phyloP scores from a whole-genome alignment of 2,329 filamentous ascomycete genomes.

The Epichloe brachyelytri region DNA sequence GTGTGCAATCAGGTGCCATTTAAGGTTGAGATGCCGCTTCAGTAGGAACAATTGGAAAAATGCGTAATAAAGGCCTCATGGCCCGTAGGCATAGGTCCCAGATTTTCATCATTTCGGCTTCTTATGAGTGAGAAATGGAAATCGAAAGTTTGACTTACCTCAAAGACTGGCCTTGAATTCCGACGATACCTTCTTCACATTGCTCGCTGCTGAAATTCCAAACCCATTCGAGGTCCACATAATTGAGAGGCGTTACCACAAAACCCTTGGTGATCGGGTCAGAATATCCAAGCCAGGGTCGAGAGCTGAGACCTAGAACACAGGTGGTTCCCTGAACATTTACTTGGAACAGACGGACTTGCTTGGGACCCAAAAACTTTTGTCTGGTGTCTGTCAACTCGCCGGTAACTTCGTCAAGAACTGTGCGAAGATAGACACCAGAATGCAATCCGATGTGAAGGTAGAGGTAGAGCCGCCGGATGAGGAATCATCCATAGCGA shows the following conservation, averaged over 20 bases:
- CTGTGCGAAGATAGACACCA: constrained; percentile 88
- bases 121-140: constrained; percentile 1
- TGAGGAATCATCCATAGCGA: constrained; percentile 89
- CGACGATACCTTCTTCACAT: constrained; percentile 86
- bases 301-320: constrained; percentile 78
- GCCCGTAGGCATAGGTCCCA: constrained; percentile 42
- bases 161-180: constrained; percentile 77
- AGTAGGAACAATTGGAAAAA: constrained; percentile 95
- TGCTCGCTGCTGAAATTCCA: constrained; percentile 97
- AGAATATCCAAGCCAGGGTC: constrained; percentile 92
- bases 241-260: constrained; percentile 83
- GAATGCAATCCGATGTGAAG: constrained; percentile 93
- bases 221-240: constrained; percentile 77
- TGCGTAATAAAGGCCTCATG: constrained; percentile 41
- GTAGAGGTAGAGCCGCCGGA: constrained; percentile 82
- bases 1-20: background rate
- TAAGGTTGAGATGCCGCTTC: constrained; percentile 36
- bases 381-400: constrained; percentile 91
- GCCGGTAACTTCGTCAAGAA: constrained; percentile 88
- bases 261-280: constrained; percentile 79
- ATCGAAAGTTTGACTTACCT: constrained; percentile 42
- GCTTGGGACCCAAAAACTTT: constrained; percentile 83
- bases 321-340: constrained; percentile 73
- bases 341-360: constrained; percentile 84
- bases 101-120: constrained; percentile 54